Percentiles rank a stretch among this genome's conserved stretches.
phyloP scores from a whole-genome alignment of 192 early-diverging fungal genomes.

The Geranomyces michiganensis region DNA sequence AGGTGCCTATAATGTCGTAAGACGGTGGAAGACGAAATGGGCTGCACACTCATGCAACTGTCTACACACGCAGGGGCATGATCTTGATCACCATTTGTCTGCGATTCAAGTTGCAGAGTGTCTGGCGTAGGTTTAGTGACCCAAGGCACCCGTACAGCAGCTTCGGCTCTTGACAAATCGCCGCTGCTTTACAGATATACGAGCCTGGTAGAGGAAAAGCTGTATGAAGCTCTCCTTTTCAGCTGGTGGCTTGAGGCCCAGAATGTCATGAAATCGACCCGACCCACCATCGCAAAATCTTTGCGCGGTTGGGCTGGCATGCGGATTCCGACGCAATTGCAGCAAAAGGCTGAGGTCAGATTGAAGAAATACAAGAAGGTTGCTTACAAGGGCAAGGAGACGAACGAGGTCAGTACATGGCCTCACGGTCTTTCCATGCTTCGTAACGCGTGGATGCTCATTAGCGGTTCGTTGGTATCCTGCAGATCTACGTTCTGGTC shows the following conservation, averaged over 20 bases:
- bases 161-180: background rate
- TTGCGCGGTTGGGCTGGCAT: slow-evolving; percentile 72
- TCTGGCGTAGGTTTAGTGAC: slow-evolving; percentile 46
- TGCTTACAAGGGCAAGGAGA: slow-evolving; percentile 3
- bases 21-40: too few species aligned
- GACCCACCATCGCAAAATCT: slow-evolving; percentile 71
- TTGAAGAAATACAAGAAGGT: slow-evolving; percentile 60
- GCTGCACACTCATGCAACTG: background rate
- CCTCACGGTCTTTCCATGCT: background rate
- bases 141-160: background rate
- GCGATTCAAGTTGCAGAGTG: slow-evolving; percentile 47
- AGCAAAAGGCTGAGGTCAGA: slow-evolving; percentile 67
- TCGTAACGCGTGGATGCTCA: background rate
- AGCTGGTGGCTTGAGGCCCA: slow-evolving; percentile 82
- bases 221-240: slow-evolving; percentile 79
- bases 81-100: slow-evolving; percentile 47
- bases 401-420: slow-evolving; percentile 19
- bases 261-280: slow-evolving; percentile 76
- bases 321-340: slow-evolving; percentile 72
- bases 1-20: slow-evolving; percentile 28
- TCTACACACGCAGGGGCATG: slow-evolving; percentile 29
- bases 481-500: slow-evolving; percentile 72
- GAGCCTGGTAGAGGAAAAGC: slow-evolving; percentile 73
- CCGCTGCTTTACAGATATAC: slow-evolving; percentile 52
- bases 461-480: slow-evolving; percentile 5